phyloP scores from a whole-genome alignment of 176 grass and related monocot genomes.

The Tillandsia leiboldiana region DNA sequence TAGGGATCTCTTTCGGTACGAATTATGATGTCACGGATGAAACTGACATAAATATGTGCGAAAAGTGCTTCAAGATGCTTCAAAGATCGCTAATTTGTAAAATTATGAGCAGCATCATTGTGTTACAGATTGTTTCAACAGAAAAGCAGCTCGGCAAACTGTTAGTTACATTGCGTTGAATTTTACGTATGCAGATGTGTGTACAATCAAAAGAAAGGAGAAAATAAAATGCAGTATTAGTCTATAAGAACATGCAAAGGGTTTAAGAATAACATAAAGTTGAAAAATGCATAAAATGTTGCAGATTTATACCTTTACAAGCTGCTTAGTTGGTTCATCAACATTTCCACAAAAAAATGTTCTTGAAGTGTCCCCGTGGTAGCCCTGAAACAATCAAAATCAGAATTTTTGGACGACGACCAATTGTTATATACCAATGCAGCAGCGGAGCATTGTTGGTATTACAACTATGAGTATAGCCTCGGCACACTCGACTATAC shows the following conservation, averaged over 20 bases:
- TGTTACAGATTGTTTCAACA: no score
- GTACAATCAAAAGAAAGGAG: no score
- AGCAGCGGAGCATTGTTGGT: not conserved
- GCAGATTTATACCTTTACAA: constrained; percentile 61
- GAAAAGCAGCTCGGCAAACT: no score
- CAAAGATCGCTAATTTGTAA: no score
- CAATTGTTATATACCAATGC: not conserved
- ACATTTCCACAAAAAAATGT: constrained; percentile 96
- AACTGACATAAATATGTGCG: not conserved
- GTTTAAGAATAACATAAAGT: no score
- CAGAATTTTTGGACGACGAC: not conserved
- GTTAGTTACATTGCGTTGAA: no score
- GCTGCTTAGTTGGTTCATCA: constrained; percentile 65
- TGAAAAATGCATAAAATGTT: not conserved
- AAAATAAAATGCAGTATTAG: no score
- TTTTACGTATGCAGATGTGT: no score
- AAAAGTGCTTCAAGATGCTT: no score
- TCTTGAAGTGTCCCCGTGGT: constrained; percentile 91
- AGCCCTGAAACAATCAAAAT: constrained; percentile 47
- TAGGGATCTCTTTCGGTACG: not conserved
- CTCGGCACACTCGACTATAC: not conserved
- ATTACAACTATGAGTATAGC: not conserved
- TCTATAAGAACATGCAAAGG: no score
- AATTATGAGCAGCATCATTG: no score
- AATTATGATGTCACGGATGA: not conserved